phyloP scores from a whole-genome alignment of 1,139 yeast genomes.

The Yamadazyma spencermartinsiae region DNA sequence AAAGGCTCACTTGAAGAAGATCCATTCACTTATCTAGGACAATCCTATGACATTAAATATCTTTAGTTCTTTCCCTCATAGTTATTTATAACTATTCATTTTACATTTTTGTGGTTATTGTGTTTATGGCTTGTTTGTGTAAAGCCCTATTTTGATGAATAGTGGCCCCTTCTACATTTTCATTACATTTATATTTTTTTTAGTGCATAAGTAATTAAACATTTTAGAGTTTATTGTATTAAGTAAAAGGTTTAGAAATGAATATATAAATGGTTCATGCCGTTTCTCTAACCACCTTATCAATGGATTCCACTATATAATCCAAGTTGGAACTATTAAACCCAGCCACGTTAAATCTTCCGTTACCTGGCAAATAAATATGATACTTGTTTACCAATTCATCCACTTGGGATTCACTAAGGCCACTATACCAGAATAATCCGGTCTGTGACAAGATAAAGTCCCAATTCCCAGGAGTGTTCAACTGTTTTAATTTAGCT shows the following conservation, averaged over 20 bases:
- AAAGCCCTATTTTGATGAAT: no score
- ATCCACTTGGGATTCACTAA: conserved; percentile 32
- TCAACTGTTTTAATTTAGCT: conserved; percentile 28
- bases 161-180: neutral
- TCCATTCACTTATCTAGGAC: conserved; percentile 33
- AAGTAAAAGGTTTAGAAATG: neutral
- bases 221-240: neutral
- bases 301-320: conserved; percentile 35
- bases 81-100: conserved; percentile 3
- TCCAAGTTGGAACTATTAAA: conserved; percentile 38
- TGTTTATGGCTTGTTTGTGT: neutral
- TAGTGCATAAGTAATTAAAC: neutral
- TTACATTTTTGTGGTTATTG: neutral
- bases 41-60: neutral
- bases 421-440: conserved; percentile 47
- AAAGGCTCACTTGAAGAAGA: conserved; percentile 68
- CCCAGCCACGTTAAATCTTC: conserved; percentile 49
- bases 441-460: conserved; percentile 39
- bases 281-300: conserved; percentile 34
- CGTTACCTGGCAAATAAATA: conserved; percentile 37
- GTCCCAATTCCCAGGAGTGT: conserved; percentile 47
- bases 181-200: neutral
- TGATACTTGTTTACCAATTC: conserved; percentile 34
- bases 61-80: conserved; percentile 2
- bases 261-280: neutral